These are phyloP conservation scores for Malassezia caprae DNA, from an alignment of 1,284 basidiomycete species.

Conservation along the genomic window DNA sequence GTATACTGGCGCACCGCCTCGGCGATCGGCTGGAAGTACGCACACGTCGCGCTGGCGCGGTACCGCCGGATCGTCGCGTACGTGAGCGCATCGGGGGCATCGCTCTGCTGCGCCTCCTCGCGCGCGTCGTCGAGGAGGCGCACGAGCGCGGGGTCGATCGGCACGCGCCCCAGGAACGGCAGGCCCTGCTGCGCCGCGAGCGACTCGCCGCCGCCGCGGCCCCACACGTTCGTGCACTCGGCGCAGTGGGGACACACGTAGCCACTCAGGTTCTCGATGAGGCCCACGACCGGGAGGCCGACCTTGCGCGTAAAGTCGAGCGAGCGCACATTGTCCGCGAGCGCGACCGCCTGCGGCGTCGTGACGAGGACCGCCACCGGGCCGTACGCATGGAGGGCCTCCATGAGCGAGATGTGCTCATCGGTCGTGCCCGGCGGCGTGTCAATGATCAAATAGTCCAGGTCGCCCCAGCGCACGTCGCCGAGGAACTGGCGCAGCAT, in stretches of 20 bases:
- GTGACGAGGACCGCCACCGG: constrained; percentile 85
- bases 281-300: constrained; percentile 73
- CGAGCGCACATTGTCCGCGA: constrained; percentile 90
- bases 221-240: constrained; percentile 89
- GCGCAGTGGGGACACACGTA: constrained; percentile 78
- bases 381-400: constrained; percentile 62
- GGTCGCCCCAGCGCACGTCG: constrained; percentile 89
- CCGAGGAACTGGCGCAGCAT: constrained; percentile 97
- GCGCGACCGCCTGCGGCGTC: constrained; percentile 90
- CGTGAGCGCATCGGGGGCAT: constrained; percentile 18
- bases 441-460: constrained; percentile 93
- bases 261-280: constrained; percentile 98
- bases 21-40: constrained; percentile 40
- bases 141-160: constrained; percentile 86
- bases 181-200: constrained; percentile 63
- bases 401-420: constrained; percentile 89
- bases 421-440: constrained; percentile 95
- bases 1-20: constrained; percentile 21
- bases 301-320: constrained; percentile 86
- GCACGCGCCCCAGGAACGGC: constrained; percentile 75
- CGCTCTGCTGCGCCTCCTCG: background rate
- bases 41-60: constrained; percentile 34
- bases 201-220: constrained; percentile 74
- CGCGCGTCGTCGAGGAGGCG: constrained; percentile 67
- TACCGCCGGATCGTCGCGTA: constrained; percentile 38